Evolutionary conservation across 1,139 yeast genomes (phyloP), one percentile per base, ranked within the genome.

Genomic region (Meyerozyma smithsonii): DNA sequence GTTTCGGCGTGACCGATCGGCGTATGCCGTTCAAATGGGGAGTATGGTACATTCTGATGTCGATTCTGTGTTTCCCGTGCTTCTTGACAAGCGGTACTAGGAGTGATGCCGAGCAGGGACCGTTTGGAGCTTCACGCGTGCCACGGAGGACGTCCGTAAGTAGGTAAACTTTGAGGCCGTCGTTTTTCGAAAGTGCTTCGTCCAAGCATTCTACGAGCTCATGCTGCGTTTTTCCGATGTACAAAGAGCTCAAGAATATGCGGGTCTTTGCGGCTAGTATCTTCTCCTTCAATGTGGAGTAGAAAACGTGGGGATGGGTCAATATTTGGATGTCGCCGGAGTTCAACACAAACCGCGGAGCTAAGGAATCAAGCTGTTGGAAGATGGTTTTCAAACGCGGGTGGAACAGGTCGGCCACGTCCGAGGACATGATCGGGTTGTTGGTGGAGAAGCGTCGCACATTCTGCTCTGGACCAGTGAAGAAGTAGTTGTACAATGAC

Each of bases 61-160:
- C 88, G 12, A 92, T 90, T 44, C 96, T 69, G 38, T 77, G 73
- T 36, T 69, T 67, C 11, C 88, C 89, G 56, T 30, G 34, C 23
- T 30, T 30, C 12, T 30, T 11, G 11, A 30, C 34, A 18, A 30
- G 34, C n/a, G 34, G 34, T 41, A 86, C 79, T 39, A 92, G 63
- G 32, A 90, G 66, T 28, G 84, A 74, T 0, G 97, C 97, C 10
- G 95, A 79, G 41, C 92, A 84, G 11, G 56, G 46, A 35, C 70
- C 64, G 10, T 73, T 62, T 0, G 98, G 98, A 0, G 92, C 81
- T 55, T 92, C 98, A 48, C 99, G 72, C 0, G 98, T 92, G 0
- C 97, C 97, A 49, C 99, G 64, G 39, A 92, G 71, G 8, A 92
- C 95, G 62, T 92, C 99, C 4, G 92, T 74, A 40, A 92, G 68